Base-by-base conservation (phyloP, 2,329 filamentous ascomycete species). In the Neofusicoccum kwambonambiense region DNA sequence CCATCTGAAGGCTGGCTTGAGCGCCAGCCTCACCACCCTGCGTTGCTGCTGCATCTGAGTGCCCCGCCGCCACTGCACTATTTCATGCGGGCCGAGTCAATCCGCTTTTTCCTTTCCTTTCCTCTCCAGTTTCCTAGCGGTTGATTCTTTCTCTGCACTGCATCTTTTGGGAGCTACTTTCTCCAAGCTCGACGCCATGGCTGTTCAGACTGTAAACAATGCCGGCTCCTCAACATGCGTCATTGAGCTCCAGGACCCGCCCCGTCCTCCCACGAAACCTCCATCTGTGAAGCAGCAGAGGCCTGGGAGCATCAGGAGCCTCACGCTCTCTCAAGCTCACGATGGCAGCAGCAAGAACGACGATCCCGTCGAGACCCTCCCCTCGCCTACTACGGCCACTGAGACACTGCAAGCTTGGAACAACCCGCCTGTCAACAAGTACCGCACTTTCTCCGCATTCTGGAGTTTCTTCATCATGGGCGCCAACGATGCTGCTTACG, bases 401-500 rank as follows among this genome's bases (percentile, higher is more conserved):
- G 74, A 74, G 35, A 76, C 78, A 63, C 70, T 79, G 15, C 84
- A 89, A 70, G 78, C 74, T 74, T 92, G 89, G 90, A 90, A 90
- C 70, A 76, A 78, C n/a, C 83, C 89, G 0, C 74, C 77, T 8
- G 79, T 80, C 47, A 91, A 89, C 72, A 76, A 85, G 4, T 87
- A 79, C 69, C 84, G 88, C 44, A 85, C 86, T 51, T 75, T 85
- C 41, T 81, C 85, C 0, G 83, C 86, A 3, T 86, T 88, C 69
- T 86, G 84, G 75, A 82, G 83, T 4, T 87, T 91, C 68, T 77
- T 88, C 19, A 79, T 90, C 37, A 85, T 90, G 80, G 89, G 89
- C 6, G 83, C 88, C 78, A 90, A 89, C 70, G 89, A 92, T 76
- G 89, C 84, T 9, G 85, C 85, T 27, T 82, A 87, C 50, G 88